Percentiles rank a stretch among this genome's conserved stretches.
These are phyloP conservation scores for Miamiensis avidus DNA, from an alignment of 169 alveolate species.

Conservation along the genomic window DNA sequence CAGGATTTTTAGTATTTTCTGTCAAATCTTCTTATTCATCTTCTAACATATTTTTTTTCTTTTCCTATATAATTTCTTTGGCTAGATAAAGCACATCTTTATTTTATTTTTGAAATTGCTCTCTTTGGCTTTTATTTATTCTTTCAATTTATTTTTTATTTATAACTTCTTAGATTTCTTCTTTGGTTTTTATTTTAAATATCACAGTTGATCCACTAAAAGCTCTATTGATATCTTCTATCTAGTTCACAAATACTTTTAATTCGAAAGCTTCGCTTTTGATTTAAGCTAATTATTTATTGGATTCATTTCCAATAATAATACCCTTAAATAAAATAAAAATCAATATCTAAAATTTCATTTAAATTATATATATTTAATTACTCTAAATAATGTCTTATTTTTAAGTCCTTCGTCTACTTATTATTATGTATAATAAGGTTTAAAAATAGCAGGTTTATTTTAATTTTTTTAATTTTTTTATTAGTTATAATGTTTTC, in stretches of 20 bases:
- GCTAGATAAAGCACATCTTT: not conserved
- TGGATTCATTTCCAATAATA: slow-evolving; percentile 10
- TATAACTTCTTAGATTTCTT: slow-evolving; percentile 10
- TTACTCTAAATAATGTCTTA: not conserved
- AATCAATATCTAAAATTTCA: not conserved
- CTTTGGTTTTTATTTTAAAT: slow-evolving; percentile 10
- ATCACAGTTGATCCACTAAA: slow-evolving; percentile 53
- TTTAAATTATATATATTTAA: too few relatives aligned
- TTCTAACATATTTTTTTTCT: not conserved
- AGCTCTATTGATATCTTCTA: slow-evolving; percentile 47
- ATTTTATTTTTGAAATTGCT: not conserved
- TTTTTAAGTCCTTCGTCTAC: not conserved
- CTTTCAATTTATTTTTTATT: slow-evolving; percentile 4
- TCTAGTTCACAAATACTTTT: slow-evolving; percentile 42
- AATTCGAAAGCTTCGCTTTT: slow-evolving; percentile 20
- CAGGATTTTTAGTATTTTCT: too few relatives aligned
- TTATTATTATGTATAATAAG: too few relatives aligned
- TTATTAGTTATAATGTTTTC: too few relatives aligned
- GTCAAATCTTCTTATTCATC: slow-evolving; percentile 6
- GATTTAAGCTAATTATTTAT: slow-evolving; percentile 36
- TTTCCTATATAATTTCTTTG: not conserved
- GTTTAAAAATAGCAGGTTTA: too few relatives aligned
- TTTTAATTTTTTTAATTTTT: too few relatives aligned
- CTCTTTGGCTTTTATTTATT: not conserved
- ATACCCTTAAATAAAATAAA: slow-evolving; percentile 45